These are phyloP conservation scores for Saturnispora zaruensis DNA, from an alignment of 805 yeast genomes.

Conservation along the genomic window DNA sequence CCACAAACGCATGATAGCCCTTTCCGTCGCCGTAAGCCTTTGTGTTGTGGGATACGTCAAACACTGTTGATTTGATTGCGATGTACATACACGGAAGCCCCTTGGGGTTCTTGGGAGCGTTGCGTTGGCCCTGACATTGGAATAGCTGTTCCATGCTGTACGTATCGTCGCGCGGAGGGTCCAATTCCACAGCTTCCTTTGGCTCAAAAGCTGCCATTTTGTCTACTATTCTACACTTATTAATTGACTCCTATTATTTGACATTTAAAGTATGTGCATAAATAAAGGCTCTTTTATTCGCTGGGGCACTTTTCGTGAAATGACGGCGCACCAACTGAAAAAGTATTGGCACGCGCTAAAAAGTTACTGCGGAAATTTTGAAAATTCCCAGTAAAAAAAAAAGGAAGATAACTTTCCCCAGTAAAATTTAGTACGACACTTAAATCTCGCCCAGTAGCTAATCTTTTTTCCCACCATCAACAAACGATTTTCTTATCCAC, in stretches of 20 bases:
- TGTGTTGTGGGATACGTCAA: constrained; percentile 63
- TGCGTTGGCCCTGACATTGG: constrained; percentile 20
- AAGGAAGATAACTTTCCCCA: not conserved
- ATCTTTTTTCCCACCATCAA: not conserved
- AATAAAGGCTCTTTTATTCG: not conserved
- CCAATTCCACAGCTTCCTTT: constrained; percentile 42
- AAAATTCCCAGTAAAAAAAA: not conserved
- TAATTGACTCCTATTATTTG: too few relatives aligned
- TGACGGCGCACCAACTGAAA: not conserved
- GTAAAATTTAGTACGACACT: not conserved
- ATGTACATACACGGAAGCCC: constrained; percentile 41
- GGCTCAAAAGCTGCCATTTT: constrained; percentile 28
- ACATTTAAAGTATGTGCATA: not conserved
- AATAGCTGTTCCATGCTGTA: constrained; percentile 26
- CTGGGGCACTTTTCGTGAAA: too few relatives aligned
- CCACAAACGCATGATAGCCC: constrained; percentile 64
- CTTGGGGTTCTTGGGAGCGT: constrained; percentile 15
- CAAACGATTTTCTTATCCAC: too few relatives aligned
- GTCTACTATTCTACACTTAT: too few relatives aligned
- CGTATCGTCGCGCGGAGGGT: constrained; percentile 40
- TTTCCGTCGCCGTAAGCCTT: constrained; percentile 72
- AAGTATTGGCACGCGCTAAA: too few relatives aligned
- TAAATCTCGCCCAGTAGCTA: not conserved
- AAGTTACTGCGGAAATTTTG: not conserved
- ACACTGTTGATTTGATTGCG: constrained; percentile 67